These are phyloP conservation scores for Pelargonium myrrhifolium DNA, from an alignment of 441 rosid genomes.

Conservation along the genomic window DNA sequence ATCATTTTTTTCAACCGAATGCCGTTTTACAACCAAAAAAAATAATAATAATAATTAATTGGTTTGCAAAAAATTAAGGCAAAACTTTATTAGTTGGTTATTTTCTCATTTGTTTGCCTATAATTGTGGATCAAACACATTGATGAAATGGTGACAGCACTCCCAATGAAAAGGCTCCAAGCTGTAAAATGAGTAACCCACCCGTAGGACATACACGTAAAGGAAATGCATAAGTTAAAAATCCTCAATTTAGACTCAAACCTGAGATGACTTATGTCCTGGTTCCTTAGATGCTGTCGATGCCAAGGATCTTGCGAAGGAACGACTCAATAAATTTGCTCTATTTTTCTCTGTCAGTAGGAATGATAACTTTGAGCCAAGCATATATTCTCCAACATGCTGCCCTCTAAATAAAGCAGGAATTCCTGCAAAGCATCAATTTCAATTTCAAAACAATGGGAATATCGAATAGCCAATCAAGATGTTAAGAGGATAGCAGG, in stretches of 20 bases:
- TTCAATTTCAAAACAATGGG: background rate
- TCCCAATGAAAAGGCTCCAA: background rate
- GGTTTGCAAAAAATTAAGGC: background rate
- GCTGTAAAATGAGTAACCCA: no score
- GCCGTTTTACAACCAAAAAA: background rate
- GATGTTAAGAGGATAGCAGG: no score
- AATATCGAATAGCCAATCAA: background rate
- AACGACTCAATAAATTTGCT: constrained; percentile 21
- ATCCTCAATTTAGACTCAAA: constrained; percentile 25
- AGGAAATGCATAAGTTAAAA: background rate
- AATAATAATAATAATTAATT: no score
- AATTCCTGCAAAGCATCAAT: constrained; percentile 28
- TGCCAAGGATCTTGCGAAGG: constrained; percentile 51
- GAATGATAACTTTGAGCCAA: constrained; percentile 21
- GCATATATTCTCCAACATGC: constrained; percentile 18
- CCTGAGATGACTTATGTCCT: constrained; percentile 45
- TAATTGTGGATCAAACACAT: background rate
- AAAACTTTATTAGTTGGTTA: background rate
- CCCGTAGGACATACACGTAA: background rate
- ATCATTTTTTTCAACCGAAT: background rate
- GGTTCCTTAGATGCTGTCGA: constrained; percentile 50
- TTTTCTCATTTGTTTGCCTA: background rate
- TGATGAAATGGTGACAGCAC: background rate
- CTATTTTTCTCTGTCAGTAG: constrained; percentile 22
- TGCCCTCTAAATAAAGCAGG: constrained; percentile 24